phyloP scores from a whole-genome alignment of 768 basidiomycete genomes.

The Infundibulicybe gibba region DNA sequence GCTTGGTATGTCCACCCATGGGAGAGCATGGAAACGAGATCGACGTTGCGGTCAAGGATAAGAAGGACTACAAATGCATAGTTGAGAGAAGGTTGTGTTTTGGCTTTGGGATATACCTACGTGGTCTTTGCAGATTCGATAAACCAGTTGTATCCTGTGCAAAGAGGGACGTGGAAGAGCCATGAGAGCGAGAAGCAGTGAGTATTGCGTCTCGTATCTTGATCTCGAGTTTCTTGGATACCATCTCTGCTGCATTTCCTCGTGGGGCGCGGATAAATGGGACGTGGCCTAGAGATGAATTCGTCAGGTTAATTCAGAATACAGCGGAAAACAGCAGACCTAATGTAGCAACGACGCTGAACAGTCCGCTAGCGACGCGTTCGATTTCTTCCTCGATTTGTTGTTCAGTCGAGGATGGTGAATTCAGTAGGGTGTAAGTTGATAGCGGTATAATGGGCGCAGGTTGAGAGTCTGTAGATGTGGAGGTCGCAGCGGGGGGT shows the following conservation, averaged over 20 bases:
- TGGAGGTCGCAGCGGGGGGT: conserved; percentile 39
- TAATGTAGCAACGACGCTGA: conserved; percentile 86
- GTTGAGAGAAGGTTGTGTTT: background rate
- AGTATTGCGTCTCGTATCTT: conserved; percentile 86
- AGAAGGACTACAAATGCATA: conserved; percentile 67
- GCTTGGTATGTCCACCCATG: conserved; percentile 99
- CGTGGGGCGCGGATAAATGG: conserved; percentile 93
- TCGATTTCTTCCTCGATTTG: conserved; percentile 94
- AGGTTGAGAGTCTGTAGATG: conserved; percentile 28
- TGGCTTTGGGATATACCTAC: conserved; percentile 41
- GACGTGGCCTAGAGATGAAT: conserved; percentile 60
- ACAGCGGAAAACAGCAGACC: conserved; percentile 42
- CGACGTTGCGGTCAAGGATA: conserved; percentile 92
- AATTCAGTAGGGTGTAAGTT: conserved; percentile 87
- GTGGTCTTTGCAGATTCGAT: conserved; percentile 82
- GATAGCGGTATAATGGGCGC: conserved; percentile 38
- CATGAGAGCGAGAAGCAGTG: conserved; percentile 60
- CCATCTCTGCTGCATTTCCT: conserved; percentile 98
- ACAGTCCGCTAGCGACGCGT: conserved; percentile 83
- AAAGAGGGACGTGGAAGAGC: conserved; percentile 59
- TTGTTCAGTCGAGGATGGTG: conserved; percentile 84
- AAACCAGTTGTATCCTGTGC: conserved; percentile 79
- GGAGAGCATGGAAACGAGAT: conserved; percentile 87
- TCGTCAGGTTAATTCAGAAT: background rate
- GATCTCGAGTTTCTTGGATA: conserved; percentile 92